A percentile compares a stretch with the other conserved stretches of the same genome.
phyloP scores from a whole-genome alignment of 23 red algal species.

The Agarophyton chilense region DNA sequence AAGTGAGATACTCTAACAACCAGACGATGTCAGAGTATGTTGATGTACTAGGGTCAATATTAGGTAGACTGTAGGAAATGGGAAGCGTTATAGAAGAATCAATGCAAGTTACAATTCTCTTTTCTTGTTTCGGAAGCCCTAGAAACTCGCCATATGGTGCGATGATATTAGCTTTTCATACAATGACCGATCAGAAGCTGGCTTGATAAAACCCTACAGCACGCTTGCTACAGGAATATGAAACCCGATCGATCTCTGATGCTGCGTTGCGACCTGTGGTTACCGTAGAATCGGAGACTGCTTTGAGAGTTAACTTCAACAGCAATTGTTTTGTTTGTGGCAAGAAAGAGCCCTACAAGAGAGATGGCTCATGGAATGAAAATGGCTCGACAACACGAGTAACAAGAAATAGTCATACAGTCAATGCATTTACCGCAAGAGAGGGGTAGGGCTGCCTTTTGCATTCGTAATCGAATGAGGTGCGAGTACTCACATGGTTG shows the following conservation, averaged over 20 bases:
- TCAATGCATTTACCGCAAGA: too few species aligned
- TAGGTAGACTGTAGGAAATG: background rate
- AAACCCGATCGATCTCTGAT: background rate
- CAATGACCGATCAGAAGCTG: background rate
- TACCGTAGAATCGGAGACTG: background rate
- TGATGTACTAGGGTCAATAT: background rate
- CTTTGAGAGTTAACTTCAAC: background rate
- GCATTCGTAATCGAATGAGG: background rate
- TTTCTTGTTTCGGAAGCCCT: background rate
- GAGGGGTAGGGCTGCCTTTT: too few species aligned
- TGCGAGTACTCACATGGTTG: background rate
- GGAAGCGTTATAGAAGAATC: background rate
- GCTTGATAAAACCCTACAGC: background rate
- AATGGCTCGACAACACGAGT: background rate
- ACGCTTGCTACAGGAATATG: background rate
- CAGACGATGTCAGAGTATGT: constrained; percentile 14
- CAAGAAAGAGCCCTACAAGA: background rate
- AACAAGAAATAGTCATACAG: too few species aligned
- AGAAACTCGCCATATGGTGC: background rate
- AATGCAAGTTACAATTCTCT: constrained; percentile 22
- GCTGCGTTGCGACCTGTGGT: too few species aligned
- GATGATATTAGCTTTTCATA: background rate
- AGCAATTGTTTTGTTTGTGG: background rate
- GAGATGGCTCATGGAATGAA: background rate
- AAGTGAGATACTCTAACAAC: background rate